Conservation (phyloP, 148 eudicot species). For the Mesembryanthemum crystallinum region DNA sequence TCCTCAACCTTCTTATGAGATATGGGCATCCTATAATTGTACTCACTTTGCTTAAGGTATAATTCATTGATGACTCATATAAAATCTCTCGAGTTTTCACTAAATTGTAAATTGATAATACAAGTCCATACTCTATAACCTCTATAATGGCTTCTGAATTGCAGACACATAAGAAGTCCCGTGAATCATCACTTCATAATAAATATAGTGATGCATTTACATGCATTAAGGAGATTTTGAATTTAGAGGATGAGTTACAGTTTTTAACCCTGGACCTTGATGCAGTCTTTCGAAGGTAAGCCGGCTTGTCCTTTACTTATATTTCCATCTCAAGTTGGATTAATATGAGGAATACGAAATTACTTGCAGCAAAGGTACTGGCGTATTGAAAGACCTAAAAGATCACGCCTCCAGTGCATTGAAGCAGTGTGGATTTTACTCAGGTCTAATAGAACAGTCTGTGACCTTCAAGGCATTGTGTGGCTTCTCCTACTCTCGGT, state of each 20-base stretch:
- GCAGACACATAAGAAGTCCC: conserved; percentile 65
- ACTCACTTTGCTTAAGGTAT: conserved; percentile 81
- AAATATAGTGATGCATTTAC: conserved; percentile 68
- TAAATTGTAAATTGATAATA: not conserved
- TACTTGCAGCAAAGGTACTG: conserved; percentile 45
- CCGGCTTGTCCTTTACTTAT: conserved; percentile 1
- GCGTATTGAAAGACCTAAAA: conserved; percentile 42
- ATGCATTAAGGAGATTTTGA: conserved; percentile 47
- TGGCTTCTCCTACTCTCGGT: conserved; percentile 20
- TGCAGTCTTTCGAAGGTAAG: conserved; percentile 57
- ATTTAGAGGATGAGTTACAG: conserved; percentile 50
- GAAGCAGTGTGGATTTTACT: conserved; percentile 53
- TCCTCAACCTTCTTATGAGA: conserved; percentile 61
- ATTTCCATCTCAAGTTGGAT: not conserved
- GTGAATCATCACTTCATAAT: conserved; percentile 67
- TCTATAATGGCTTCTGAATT: conserved; percentile 12
- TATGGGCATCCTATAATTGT: conserved; percentile 80
- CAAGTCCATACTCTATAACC: not conserved
- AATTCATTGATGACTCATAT: not conserved
- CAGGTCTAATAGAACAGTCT: conserved; percentile 40
- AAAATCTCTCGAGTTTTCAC: not conserved
- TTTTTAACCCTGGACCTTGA: conserved; percentile 76
- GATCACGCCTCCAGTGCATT: conserved; percentile 45
- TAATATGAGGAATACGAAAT: conserved; percentile 12
- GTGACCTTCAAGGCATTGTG: conserved; percentile 29